Percentiles rank a stretch among this genome's conserved stretches.
Evolutionary conservation across 768 basidiomycete genomes (phyloP).

Genomic region (Mycena vitilis): DNA sequence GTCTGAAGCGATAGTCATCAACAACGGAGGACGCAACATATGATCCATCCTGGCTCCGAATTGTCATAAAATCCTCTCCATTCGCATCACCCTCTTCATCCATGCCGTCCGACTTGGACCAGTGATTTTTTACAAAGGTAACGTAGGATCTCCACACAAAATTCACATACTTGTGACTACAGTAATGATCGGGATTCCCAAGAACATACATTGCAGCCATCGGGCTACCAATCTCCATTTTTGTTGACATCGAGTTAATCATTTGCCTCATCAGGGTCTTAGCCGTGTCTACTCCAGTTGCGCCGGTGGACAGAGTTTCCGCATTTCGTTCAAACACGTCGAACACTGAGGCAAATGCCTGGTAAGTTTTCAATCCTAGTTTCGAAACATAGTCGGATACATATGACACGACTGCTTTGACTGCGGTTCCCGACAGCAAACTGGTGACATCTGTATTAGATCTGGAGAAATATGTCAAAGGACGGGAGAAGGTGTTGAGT

Average conservation of each 20-base stretch:
- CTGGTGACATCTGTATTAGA: not conserved
- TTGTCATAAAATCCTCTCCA: not conserved
- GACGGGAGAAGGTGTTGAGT: not conserved
- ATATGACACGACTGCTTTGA: slow-evolving; percentile 6
- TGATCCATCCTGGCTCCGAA: not conserved
- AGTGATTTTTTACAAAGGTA: too few relatives aligned
- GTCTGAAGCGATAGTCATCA: slow-evolving; percentile 39
- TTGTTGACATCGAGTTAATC: not conserved
- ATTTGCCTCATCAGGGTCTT: too few relatives aligned
- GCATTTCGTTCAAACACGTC: slow-evolving; percentile 31
- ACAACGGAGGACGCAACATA: slow-evolving; percentile 39
- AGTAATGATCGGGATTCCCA: too few relatives aligned
- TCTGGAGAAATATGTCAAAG: not conserved
- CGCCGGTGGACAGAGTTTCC: slow-evolving; percentile 13
- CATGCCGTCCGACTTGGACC: too few relatives aligned
- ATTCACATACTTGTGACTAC: too few relatives aligned
- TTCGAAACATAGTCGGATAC: slow-evolving; percentile 8
- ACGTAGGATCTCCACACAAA: too few relatives aligned
- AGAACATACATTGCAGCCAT: too few relatives aligned
- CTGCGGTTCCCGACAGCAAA: slow-evolving; percentile 2
- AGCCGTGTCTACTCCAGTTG: too few relatives aligned
- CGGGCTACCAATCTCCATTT: not conserved
- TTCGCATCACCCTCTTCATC: not conserved
- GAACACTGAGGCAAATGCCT: slow-evolving; percentile 9
- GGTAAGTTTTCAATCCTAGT: slow-evolving; percentile 5